phyloP scores from a whole-genome alignment of 305 asterid genomes.

The Euphrasia arctica region DNA sequence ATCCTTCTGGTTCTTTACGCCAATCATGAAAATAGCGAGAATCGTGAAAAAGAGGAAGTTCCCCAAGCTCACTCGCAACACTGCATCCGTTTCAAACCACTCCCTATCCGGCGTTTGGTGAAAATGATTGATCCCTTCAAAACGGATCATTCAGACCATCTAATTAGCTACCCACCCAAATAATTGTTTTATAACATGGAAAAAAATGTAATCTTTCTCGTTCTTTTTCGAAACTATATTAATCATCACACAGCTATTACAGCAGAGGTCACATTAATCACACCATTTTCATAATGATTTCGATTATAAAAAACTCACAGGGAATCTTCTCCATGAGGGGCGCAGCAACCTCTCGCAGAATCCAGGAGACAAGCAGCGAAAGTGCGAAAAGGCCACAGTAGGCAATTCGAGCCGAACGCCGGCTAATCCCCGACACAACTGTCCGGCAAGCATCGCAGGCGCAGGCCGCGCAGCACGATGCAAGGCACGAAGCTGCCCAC shows the following conservation, averaged over 20 bases:
- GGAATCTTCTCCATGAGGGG: slow-evolving; percentile 91
- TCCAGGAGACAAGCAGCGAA: slow-evolving; percentile 80
- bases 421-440: slow-evolving; percentile 75
- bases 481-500: slow-evolving; percentile 94
- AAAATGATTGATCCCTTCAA: slow-evolving; percentile 83
- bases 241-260: too few species aligned
- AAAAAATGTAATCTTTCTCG: neutral
- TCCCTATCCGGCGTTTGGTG: slow-evolving; percentile 77
- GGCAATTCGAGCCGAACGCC: slow-evolving; percentile 85
- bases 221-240: neutral
- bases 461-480: slow-evolving; percentile 82
- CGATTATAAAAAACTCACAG: slow-evolving; percentile 34
- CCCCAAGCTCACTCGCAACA: slow-evolving; percentile 83
- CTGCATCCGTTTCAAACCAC: slow-evolving; percentile 93
- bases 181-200: neutral
- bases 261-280: too few species aligned
- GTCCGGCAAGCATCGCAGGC: slow-evolving; percentile 78
- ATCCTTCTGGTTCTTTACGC: slow-evolving; percentile 75
- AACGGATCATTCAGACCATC: slow-evolving; percentile 12
- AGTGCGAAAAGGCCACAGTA: slow-evolving; percentile 87
- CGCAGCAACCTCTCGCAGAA: slow-evolving; percentile 83
- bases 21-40: slow-evolving; percentile 68
- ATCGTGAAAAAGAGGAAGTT: slow-evolving; percentile 79
- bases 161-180: slow-evolving; percentile 6
- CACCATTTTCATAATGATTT: too few species aligned